phyloP scores from a whole-genome alignment of 495 filamentous ascomycete species.

The Elasticomyces elasticus region DNA sequence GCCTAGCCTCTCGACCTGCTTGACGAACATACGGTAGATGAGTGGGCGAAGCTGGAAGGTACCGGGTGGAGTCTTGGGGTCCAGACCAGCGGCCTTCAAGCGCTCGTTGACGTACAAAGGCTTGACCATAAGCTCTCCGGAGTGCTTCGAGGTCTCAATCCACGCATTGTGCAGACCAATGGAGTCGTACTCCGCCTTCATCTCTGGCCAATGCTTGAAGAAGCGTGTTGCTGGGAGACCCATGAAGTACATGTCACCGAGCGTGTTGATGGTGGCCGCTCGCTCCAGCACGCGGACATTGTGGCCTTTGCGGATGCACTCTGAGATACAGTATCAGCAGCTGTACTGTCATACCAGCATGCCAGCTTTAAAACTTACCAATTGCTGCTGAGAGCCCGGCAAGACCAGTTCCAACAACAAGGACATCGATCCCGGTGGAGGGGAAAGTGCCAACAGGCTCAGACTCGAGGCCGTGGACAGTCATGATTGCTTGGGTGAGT shows the following conservation, averaged over 20 bases:
- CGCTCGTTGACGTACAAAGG: constrained; percentile 19
- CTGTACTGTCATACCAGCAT: too few species aligned
- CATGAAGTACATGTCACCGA: constrained; percentile 26
- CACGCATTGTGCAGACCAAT: constrained; percentile 13
- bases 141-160: constrained; percentile 19
- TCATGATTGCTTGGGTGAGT: constrained; percentile 3
- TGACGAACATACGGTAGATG: constrained; percentile 48
- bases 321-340: too few species aligned
- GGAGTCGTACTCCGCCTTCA: constrained; percentile 17
- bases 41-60: constrained; percentile 39
- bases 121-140: constrained; percentile 18
- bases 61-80: constrained; percentile 30
- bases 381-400: constrained; percentile 55
- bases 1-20: constrained; percentile 40
- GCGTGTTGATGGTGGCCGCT: constrained; percentile 25
- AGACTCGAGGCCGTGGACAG: constrained; percentile 17
- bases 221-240: constrained; percentile 12
- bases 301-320: constrained; percentile 55
- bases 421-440: constrained; percentile 45
- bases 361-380: too few species aligned
- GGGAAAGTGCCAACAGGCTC: constrained; percentile 25
- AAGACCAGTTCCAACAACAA: constrained; percentile 54
- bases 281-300: constrained; percentile 48
- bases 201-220: constrained; percentile 22
- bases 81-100: constrained; percentile 11